Conservation (phyloP, 352 stramenopile genomes). For the Globisporangium cylindrosporum region DNA sequence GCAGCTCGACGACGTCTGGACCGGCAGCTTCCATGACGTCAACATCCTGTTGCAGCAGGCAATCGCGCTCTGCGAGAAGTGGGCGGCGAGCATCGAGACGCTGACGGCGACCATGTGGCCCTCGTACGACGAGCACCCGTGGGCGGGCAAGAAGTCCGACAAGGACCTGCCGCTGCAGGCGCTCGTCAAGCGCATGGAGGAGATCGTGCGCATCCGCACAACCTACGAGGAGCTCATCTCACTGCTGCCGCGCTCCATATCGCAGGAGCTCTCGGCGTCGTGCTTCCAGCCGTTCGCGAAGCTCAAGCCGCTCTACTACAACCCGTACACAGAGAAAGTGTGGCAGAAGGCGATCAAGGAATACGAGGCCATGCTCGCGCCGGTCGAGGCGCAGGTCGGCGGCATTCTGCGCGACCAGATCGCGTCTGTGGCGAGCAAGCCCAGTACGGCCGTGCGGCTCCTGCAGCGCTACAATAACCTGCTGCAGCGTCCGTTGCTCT, state of each 20-base stretch:
- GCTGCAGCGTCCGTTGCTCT: conserved; percentile 74
- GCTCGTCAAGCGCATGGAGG: conserved; percentile 67
- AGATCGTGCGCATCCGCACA: conserved; percentile 79
- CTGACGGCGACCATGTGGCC: conserved; percentile 81
- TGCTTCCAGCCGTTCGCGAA: conserved; percentile 71
- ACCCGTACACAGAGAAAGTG: conserved; percentile 84
- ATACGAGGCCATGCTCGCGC: conserved; percentile 80
- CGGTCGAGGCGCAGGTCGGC: conserved; percentile 82
- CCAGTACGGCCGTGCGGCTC: conserved; percentile 68
- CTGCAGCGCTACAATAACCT: conserved; percentile 86
- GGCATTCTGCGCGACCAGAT: conserved; percentile 79
- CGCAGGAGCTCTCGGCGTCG: conserved; percentile 35
- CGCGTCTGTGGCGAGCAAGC: conserved; percentile 48
- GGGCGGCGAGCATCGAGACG: conserved; percentile 62
- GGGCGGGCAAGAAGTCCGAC: conserved; percentile 44
- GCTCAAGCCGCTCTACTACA: conserved; percentile 84
- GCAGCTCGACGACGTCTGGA: conserved; percentile 59
- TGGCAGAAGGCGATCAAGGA: conserved; percentile 72
- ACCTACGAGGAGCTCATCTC: conserved; percentile 87
- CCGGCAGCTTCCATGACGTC: conserved; percentile 52
- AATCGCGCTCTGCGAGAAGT: conserved; percentile 82
- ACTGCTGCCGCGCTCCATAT: conserved; percentile 46
- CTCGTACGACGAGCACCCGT: conserved; percentile 78
- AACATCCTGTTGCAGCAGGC: conserved; percentile 55
- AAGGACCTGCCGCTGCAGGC: conserved; percentile 41